These are phyloP conservation scores for Cinnamomum micranthum DNA, from an alignment of 164 flowering plant genomes.

Conservation along the genomic window DNA sequence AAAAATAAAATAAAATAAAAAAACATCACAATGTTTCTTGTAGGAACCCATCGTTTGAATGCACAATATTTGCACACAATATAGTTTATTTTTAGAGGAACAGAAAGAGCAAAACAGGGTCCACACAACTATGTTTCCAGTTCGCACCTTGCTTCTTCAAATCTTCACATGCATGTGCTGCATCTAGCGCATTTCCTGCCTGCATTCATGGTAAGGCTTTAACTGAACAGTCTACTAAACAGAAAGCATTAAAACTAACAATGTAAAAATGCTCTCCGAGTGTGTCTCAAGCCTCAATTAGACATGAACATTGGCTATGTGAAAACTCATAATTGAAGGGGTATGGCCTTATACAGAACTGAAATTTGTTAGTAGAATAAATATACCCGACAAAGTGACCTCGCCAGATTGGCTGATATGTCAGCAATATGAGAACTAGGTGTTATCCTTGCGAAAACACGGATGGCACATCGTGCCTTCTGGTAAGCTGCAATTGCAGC, in stretches of 20 bases:
- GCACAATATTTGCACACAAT: no score
- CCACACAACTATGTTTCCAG: not conserved
- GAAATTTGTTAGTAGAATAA: constrained; percentile 1
- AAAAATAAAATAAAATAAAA: no score
- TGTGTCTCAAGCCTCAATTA: not conserved
- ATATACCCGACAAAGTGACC: constrained; percentile 65
- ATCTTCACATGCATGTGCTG: constrained; percentile 61
- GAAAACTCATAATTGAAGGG: not conserved
- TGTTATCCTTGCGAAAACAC: constrained; percentile 18
- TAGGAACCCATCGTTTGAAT: no score
- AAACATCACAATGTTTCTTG: no score
- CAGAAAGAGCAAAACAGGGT: not conserved
- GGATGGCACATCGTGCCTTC: constrained; percentile 54
- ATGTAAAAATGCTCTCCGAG: not conserved
- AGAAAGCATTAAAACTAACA: not conserved
- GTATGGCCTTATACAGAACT: not conserved
- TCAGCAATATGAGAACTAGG: constrained; percentile 38
- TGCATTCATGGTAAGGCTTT: constrained; percentile 25
- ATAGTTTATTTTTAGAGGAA: no score
- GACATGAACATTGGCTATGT: not conserved
- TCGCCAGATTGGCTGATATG: constrained; percentile 72
- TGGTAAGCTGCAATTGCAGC: constrained; percentile 63
- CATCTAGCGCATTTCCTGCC: constrained; percentile 66
- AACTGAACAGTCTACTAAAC: not conserved
- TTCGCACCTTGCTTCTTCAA: constrained; percentile 60